Base-by-base conservation (phyloP, 2,329 filamentous ascomycete genomes). In the Fusarium goolgardi region DNA sequence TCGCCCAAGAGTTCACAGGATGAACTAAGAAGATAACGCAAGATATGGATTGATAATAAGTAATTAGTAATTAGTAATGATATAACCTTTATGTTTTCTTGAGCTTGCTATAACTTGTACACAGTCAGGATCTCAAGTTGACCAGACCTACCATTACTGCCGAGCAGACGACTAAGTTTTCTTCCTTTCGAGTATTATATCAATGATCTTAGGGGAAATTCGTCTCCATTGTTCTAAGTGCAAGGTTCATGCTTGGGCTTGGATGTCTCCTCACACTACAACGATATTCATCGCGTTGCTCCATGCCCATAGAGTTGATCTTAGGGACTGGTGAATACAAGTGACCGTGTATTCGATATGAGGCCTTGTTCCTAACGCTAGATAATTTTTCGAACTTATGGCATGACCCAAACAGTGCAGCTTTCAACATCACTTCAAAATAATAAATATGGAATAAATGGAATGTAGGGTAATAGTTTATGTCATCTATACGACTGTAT, bases 401-500 rank as follows among this genome's bases (percentile, higher is more conserved):
- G 2, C 16, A 6, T 9, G 6, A 10, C 9, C 11, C 4, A 23
- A n/a, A n/a, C 4, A 8, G 11, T n/a, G 16, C 18, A 29, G 11
- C 5, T 4, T 7, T 21, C 15, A 12, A 16, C 4, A 31, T 12
- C 3, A 13, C 6, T 21, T 7, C 7, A 20, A 6, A 10, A 31
- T 29, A 10, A 2, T 16, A 13, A 2, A n/a, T 45, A 31, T 0
- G 12, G 5, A 6, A 6, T 11, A 3, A 9, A 6, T 20, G 2
- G 1, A 16, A 16, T 20, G 18, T 47, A 11, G 12, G 20, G 21
- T 16, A 45, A 49, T 18, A 45, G 15, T 15, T 54, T 45, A 21
- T 49, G 18, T 29, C 20, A 41, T 63, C 40, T 62, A 49, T 63
- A 18, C 4, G 29, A 25, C 8, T 63, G 10, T 57, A 63, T 63